Evolutionary conservation across 2,329 filamentous ascomycete genomes (phyloP), one percentile per base, ranked within the genome.

Genomic region (Colletotrichum truncatum): DNA sequence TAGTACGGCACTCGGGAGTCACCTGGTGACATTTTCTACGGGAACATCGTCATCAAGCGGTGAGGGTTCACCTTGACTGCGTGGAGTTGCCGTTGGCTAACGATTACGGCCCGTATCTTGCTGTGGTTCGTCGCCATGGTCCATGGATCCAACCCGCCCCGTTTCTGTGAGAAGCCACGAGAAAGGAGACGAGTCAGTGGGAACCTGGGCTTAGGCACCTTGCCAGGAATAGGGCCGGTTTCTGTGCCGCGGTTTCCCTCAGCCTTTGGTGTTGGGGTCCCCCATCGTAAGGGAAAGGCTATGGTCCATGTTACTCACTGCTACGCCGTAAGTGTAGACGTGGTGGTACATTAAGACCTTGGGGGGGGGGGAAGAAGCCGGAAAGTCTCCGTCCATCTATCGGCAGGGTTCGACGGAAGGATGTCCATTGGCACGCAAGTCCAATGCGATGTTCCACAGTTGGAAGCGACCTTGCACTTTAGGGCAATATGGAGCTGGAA

Each of bases 1-100:
- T n/a, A 14, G 6, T 18, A 54, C 25, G 51, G 18, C 57, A 26
- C 26, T n/a, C 41, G 49, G 49, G 48, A 51, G 45, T 43, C n/a
- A 55, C 36, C 61, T 43, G 43, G 62, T 65, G 62, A 65, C 62
- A 65, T 62, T 56, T 43, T 57, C 38, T 28, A 56, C 41, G 49
- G 57, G n/a, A 41, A 41, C 51, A 43, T 62, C 41, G 57, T 62
- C 49, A 62, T 65, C 62, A 63, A 62, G 62, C 62, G 62, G 62
- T 65, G 62, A 65, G 57, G 14, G 25, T 51, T 65, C 57, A 61
- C 32, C 34, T 49, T 62, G 49, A 43, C 26, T 41, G 43, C 36
- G 43, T 65, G 57, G 62, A 62, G 57, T 51, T 62, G 43, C 48
- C 48, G 62, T 65, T 63, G 57, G 43, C 57, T 62, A 62, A 65